Base-by-base conservation (phyloP, 2,329 filamentous ascomycete genomes). In the Monosporascus sp. region DNA sequence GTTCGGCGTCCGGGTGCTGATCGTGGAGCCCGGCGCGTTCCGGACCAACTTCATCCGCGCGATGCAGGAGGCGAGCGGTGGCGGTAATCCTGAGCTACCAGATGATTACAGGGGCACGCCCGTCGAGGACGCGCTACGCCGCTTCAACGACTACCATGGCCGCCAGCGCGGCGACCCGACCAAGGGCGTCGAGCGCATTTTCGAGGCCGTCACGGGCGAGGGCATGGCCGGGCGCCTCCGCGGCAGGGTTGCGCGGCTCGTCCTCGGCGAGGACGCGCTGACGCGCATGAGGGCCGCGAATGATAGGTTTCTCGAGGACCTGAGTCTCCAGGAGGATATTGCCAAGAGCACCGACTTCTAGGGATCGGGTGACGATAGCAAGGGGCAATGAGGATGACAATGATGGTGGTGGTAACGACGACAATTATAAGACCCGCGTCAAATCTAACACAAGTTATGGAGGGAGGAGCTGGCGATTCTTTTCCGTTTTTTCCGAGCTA, bases 21-120 rank as follows among this genome's bases (percentile, higher is more conserved):
- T 75, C 27, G 70, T 75, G 2, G 70, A 75, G 57, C 73, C 72
- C 0, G 73, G 74, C 0, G 67, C 63, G 1, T 75, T 74, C 60
- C 65, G 71, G 1, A 76, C 74, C 1, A 70, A 71, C 18, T 75
- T 75, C 57, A 59, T 72, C 1, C 59, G 52, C 6, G 61, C 62
- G 6, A 50, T 58, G 6, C 52, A 24, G 20, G 34, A 31, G 37
- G 31, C 54, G 58, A 17, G 49, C 55, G 36, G 48, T 46, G 3
- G 49, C 54, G 47, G 24, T 3, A 49, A 51, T 27, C 44, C 18
- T 31, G 39, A 31, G 27, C 44, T 62, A 22, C 60, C 66, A n/a
- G 49, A 56, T 1, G 57, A 60, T 24, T 61, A 64, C 47, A 53
- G 59, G 25, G 61, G 57, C 25, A 58, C 56, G 51, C 42, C 53